Percentiles rank a stretch among this genome's conserved stretches.
Conservation (phyloP, 75 land plant species). For the Picea glauca region DNA sequence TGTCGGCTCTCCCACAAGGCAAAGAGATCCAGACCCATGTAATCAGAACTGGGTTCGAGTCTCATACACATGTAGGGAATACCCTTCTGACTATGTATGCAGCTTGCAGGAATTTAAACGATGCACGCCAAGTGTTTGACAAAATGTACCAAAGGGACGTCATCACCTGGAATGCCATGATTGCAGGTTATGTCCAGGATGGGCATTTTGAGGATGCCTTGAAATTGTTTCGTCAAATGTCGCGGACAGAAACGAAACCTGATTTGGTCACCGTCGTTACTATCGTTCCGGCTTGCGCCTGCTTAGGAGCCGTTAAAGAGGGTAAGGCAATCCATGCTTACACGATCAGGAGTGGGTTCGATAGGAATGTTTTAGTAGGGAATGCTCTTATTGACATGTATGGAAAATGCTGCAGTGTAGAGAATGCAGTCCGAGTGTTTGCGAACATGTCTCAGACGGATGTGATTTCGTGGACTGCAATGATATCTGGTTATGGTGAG, state of each 20-base stretch:
- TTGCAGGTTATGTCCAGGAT: slow-evolving; percentile 15
- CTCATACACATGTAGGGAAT: slow-evolving; percentile 11
- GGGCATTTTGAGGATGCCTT: slow-evolving; percentile 13
- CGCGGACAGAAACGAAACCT: slow-evolving; percentile 8
- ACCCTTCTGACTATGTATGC: slow-evolving; percentile 13
- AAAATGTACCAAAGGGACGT: slow-evolving; percentile 4
- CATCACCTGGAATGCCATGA: slow-evolving; percentile 17
- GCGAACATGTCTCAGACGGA: slow-evolving; percentile 42
- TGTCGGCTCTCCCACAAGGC: neutral
- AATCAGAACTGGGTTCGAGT: slow-evolving; percentile 7
- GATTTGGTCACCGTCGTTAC: slow-evolving; percentile 12
- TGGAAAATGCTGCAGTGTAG: slow-evolving; percentile 27
- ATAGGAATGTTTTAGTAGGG: slow-evolving; percentile 34
- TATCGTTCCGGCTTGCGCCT: slow-evolving; percentile 17
- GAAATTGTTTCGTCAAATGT: slow-evolving; percentile 17
- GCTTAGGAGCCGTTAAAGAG: neutral
- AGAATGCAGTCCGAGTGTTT: slow-evolving; percentile 34
- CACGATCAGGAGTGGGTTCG: slow-evolving; percentile 4
- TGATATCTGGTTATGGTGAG: slow-evolving; percentile 51
- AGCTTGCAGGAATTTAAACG: neutral
- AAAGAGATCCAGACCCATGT: neutral
- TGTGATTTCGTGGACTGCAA: slow-evolving; percentile 61
- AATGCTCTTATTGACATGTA: slow-evolving; percentile 51
- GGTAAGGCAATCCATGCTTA: slow-evolving; percentile 12
- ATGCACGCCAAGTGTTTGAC: slow-evolving; percentile 10